Evolutionary conservation across 306 rosid genomes (phyloP).

Genomic region (Glycine latifolia): DNA sequence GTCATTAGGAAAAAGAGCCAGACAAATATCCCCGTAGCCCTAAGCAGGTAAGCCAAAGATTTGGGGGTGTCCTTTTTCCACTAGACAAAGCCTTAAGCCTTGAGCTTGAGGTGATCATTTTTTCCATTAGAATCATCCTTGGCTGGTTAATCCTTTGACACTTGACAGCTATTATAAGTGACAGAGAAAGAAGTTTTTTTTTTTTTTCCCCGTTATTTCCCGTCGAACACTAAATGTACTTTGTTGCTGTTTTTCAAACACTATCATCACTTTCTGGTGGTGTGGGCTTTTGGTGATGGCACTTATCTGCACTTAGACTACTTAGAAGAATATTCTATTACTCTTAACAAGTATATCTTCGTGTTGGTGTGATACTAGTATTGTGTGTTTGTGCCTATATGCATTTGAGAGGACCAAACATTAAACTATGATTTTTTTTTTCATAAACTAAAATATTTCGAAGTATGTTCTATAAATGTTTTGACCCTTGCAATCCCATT

Average conservation of each 20-base stretch:
- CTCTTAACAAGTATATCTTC: not conserved
- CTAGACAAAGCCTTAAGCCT: too few relatives aligned
- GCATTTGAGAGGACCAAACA: not conserved
- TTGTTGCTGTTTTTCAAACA: too few relatives aligned
- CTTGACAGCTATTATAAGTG: not conserved
- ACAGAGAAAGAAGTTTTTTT: not conserved
- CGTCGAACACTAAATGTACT: not conserved
- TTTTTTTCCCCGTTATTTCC: not conserved
- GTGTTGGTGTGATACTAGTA: slow-evolving; percentile 11
- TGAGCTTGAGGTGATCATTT: too few relatives aligned
- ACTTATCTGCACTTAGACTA: not conserved
- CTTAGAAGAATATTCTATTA: not conserved
- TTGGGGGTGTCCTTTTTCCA: too few relatives aligned
- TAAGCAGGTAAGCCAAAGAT: too few relatives aligned
- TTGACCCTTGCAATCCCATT: not conserved
- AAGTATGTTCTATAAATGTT: not conserved
- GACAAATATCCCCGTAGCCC: too few relatives aligned
- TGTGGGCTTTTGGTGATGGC: not conserved
- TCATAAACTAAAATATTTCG: not conserved
- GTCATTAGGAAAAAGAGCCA: too few relatives aligned
- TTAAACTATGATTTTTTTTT: not conserved
- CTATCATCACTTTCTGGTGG: too few relatives aligned
- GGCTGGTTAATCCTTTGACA: too few relatives aligned
- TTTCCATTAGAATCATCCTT: too few relatives aligned
- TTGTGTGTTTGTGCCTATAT: not conserved